These are phyloP conservation scores for Atkinsonella hypoxylon DNA, from an alignment of 2,329 filamentous ascomycete species.

Conservation along the genomic window DNA sequence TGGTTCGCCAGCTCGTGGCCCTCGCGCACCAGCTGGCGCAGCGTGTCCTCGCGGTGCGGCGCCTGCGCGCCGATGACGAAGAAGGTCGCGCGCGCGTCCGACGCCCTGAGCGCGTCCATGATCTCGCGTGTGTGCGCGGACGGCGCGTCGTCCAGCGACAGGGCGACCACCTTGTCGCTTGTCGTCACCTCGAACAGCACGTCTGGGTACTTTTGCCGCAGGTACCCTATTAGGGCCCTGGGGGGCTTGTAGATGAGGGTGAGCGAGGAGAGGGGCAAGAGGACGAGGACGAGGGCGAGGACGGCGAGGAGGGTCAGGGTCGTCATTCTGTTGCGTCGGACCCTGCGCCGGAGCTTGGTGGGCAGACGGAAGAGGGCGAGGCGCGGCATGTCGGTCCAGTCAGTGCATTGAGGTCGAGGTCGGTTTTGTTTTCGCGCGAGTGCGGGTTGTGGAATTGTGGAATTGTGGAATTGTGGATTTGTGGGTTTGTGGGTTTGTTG, in stretches of 20 bases:
- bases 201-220: conserved; percentile 61
- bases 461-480: too few species aligned
- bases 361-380: conserved; percentile 41
- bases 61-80: conserved; percentile 81
- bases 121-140: conserved; percentile 62
- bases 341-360: conserved; percentile 43
- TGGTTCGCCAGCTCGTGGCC: conserved; percentile 76
- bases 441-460: too few species aligned
- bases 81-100: conserved; percentile 68
- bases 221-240: conserved; percentile 53
- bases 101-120: conserved; percentile 49
- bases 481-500: too few species aligned
- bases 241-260: conserved; percentile 79
- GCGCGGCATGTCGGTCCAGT: conserved; percentile 28
- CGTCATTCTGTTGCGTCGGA: conserved; percentile 46
- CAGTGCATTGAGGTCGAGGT: too few species aligned
- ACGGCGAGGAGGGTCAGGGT: conserved; percentile 33
- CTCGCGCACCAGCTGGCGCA: conserved; percentile 44
- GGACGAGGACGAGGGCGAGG: conserved; percentile 22
- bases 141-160: conserved; percentile 82
- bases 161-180: conserved; percentile 54
- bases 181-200: conserved; percentile 61
- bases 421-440: too few species aligned
- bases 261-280: conserved; percentile 31
- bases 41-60: conserved; percentile 36